phyloP scores from a whole-genome alignment of 1,284 basidiomycete genomes.

The Malassezia globosa region DNA sequence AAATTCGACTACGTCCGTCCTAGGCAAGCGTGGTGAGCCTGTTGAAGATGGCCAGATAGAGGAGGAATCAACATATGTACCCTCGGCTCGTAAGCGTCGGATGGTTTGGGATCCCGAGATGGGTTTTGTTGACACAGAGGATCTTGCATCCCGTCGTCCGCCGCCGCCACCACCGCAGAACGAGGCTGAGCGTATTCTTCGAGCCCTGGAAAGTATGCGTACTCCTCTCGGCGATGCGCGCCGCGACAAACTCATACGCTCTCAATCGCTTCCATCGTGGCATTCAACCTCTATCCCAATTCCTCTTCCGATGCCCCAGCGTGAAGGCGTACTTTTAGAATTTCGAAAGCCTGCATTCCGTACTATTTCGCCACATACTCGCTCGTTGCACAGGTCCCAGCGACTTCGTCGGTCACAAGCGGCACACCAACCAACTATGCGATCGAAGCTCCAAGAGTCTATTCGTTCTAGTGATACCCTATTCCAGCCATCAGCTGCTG shows the following conservation, averaged over 20 bases:
- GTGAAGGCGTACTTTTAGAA: not conserved
- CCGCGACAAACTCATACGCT: conserved; percentile 16
- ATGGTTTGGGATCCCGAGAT: conserved; percentile 42
- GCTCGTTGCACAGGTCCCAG: conserved; percentile 12
- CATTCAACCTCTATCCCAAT: conserved; percentile 15
- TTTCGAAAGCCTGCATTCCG: not conserved
- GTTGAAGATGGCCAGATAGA: not conserved
- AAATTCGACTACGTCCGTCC: conserved; percentile 3
- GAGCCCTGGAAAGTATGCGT: conserved; percentile 46
- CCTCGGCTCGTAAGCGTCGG: conserved; percentile 25
- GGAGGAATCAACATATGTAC: not conserved
- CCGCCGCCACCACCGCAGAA: conserved; percentile 44
- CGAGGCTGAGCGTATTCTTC: conserved; percentile 48
- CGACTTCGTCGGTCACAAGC: conserved; percentile 8
- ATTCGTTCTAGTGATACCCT: not conserved
- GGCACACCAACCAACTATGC: conserved; percentile 4
- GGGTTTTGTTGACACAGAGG: conserved; percentile 38
- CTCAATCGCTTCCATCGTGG: conserved; percentile 15
- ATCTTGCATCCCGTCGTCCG: conserved; percentile 30
- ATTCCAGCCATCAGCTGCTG: not conserved
- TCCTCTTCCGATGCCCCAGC: conserved; percentile 14
- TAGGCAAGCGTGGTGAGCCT: conserved; percentile 13
- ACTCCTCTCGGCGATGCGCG: conserved; percentile 37
- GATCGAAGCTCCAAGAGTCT: conserved; percentile 16
- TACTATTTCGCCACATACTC: conserved; percentile 31